Conservation (phyloP, 2,329 filamentous ascomycete species). For the Orbilia ellipsospora region DNA sequence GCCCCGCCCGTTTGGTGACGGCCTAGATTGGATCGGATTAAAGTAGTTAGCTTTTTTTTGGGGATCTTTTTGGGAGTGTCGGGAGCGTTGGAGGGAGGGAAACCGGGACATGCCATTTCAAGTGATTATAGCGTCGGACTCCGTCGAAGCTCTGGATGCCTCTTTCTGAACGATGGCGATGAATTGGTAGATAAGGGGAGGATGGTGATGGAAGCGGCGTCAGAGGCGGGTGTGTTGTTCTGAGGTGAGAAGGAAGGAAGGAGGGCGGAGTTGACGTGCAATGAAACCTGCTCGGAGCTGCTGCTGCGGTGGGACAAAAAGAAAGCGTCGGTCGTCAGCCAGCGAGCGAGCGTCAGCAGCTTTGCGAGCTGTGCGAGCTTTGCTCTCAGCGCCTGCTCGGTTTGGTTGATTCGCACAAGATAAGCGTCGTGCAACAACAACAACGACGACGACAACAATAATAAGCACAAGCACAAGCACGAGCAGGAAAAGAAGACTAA, state of each 20-base stretch:
- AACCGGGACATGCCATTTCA: slow-evolving; percentile 35
- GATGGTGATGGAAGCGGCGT: slow-evolving; percentile 93
- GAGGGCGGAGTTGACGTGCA: slow-evolving; percentile 15
- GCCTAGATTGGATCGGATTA: slow-evolving; percentile 62
- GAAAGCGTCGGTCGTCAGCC: slow-evolving; percentile 1
- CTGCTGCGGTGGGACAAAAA: no score
- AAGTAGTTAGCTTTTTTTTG: slow-evolving; percentile 31
- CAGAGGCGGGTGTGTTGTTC: slow-evolving; percentile 97
- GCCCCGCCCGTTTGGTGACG: slow-evolving; percentile 70
- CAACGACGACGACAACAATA: neutral
- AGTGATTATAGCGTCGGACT: slow-evolving; percentile 23
- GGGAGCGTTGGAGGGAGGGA: slow-evolving; percentile 16
- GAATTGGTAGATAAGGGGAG: slow-evolving; percentile 67
- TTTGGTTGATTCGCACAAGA: neutral
- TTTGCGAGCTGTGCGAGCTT: neutral
- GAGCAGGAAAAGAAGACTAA: no score
- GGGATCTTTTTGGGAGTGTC: neutral
- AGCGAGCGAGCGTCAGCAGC: slow-evolving; percentile 24
- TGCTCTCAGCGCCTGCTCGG: slow-evolving; percentile 43
- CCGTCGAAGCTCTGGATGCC: slow-evolving; percentile 26
- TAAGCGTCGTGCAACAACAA: slow-evolving; percentile 10
- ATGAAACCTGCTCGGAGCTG: slow-evolving; percentile 37
- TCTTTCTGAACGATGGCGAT: slow-evolving; percentile 28
- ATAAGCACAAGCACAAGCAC: no score
- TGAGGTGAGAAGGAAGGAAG: slow-evolving; percentile 14